Evolutionary conservation across 768 basidiomycete species (phyloP), one percentile per base, ranked within the genome.

Genomic region (Mycena chlorophos): DNA sequence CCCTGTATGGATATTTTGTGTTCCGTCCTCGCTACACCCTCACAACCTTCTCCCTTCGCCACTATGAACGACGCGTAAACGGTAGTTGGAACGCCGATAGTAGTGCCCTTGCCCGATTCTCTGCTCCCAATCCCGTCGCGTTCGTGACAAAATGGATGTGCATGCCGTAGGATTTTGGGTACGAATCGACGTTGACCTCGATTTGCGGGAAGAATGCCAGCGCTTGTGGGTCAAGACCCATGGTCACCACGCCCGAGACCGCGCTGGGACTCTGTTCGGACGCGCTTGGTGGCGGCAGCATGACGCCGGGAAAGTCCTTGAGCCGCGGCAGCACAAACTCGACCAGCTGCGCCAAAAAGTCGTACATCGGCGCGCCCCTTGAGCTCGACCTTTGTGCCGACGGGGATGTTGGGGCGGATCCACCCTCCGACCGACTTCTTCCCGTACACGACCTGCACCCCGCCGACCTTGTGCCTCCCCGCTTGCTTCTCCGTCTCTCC

Each of bases 291-390:
- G 87, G 81, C n/a, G 92, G 91, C 19, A 99, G 75, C 3, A 83
- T 69, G 60, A 99, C 67, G 26, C 96, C 97, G 12, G 79, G 77
- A 75, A 94, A 99, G 66, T 98, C 95, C 65, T 94, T 84, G 50
- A 97, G 71, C 20, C 96, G 86, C 1, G 96, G 96, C n/a, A 98
- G 75, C 55, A 99, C 96, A 66, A 98, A 97, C 66, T 98, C 94
- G 65, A 86, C 84, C 64, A 99, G 81, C 6, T 85, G 86, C 54
- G 84, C 84, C 54, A 98, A 76, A 72, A 98, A 98, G 64, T 92
- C 89, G 76, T 92, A 98, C 95, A 98, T 98, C 63, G 87, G 84
- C 46, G 89, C 86, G 14, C 95, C n/a, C 95, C 67, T 84, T 86
- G 63, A 99, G 73, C 68, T 91, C 91, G 57, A 98, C 93, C 75